Conservation (phyloP, 2,329 filamentous ascomycete species). For the Trichophyton simii region DNA sequence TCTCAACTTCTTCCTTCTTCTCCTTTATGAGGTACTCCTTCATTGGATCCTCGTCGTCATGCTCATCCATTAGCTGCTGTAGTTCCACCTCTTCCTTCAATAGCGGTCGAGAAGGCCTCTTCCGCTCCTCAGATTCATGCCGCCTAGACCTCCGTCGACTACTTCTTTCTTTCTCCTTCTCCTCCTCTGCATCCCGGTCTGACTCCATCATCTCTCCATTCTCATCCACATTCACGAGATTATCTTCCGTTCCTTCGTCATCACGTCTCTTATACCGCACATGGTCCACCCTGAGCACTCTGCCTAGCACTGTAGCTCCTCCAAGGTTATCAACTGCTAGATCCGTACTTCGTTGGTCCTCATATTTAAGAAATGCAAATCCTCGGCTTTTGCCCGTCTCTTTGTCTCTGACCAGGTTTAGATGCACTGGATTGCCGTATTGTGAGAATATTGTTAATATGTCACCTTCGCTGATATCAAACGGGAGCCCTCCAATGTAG, state of each 20-base stretch:
- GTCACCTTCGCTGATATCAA: slow-evolving; percentile 88
- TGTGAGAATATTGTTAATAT: slow-evolving; percentile 94
- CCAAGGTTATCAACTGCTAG: slow-evolving; percentile 92
- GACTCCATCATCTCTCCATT: slow-evolving; percentile 18
- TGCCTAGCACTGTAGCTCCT: slow-evolving; percentile 68
- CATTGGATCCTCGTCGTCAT: slow-evolving; percentile 97
- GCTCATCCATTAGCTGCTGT: slow-evolving; percentile 57
- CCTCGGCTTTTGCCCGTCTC: slow-evolving; percentile 91
- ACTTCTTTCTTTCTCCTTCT: slow-evolving; percentile 21
- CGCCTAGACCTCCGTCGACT: slow-evolving; percentile 11
- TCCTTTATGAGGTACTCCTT: slow-evolving; percentile 79
- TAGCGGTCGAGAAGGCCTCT: slow-evolving; percentile 43
- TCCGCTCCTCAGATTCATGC: slow-evolving; percentile 11
- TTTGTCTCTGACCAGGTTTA: slow-evolving; percentile 86
- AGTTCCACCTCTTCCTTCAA: slow-evolving; percentile 75
- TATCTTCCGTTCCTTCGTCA: slow-evolving; percentile 43
- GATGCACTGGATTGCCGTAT: slow-evolving; percentile 84
- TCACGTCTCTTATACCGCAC: slow-evolving; percentile 81
- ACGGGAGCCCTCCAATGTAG: slow-evolving; percentile 89
- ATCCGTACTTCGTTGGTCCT: slow-evolving; percentile 92
- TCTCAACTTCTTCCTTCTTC: slow-evolving; percentile 77
- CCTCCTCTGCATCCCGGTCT: slow-evolving; percentile 21
- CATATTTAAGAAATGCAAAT: slow-evolving; percentile 95
- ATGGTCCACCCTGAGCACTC: slow-evolving; percentile 79
- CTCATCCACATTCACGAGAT: slow-evolving; percentile 38